Base-by-base conservation (phyloP, 345 rosid species). In the Populus davidiana region DNA sequence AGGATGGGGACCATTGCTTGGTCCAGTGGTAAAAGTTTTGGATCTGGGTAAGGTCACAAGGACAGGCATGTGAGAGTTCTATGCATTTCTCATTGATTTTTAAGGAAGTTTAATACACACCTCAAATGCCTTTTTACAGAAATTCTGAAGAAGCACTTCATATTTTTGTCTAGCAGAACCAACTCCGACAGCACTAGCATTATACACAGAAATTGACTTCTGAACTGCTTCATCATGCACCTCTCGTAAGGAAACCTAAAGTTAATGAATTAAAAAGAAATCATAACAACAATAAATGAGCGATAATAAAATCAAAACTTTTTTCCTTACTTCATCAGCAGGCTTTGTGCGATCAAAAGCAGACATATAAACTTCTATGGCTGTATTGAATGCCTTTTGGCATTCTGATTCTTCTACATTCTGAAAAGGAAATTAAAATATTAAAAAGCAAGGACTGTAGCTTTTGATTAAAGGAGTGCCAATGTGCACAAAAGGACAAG, bases 341-440 rank as follows among this genome's bases (percentile, higher is more conserved):
- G 91, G 89, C 83, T 88, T 90, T 77, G 92, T 86, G 31, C 86
- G 86, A 80, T 93, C 91, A 85, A 92, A 92, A 71, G 85, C 72
- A 66, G 93, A 76, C 91, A 79, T 88, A 83, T 91, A 96, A 61
- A 80, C 72, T 80, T 89, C 97, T 1, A 90, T 72, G 59, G 97
- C 98, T 79, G 84, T 85, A 77, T 96, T 94, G 87, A 86, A 89
- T 65, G 99, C 99, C 80, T 85, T 88, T 68, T 92, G 93, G 78
- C 99, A 96, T 78, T 96, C 99, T 9, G 91, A 87, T 89, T 96
- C 99, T 88, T 96, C 99, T 27, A 96, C 99, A 87, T 95, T 92
- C 99, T 96, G 82, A 71, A 87, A 72, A 36, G 72, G 10, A 69
- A 64, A 0, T 63, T 27, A 17, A 41, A 71, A 61, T 12, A 13